A percentile compares a stretch with the other conserved stretches of the same genome.
Conservation (phyloP, 192 early-diverging fungal species). For the Cetraspora pellucida region DNA sequence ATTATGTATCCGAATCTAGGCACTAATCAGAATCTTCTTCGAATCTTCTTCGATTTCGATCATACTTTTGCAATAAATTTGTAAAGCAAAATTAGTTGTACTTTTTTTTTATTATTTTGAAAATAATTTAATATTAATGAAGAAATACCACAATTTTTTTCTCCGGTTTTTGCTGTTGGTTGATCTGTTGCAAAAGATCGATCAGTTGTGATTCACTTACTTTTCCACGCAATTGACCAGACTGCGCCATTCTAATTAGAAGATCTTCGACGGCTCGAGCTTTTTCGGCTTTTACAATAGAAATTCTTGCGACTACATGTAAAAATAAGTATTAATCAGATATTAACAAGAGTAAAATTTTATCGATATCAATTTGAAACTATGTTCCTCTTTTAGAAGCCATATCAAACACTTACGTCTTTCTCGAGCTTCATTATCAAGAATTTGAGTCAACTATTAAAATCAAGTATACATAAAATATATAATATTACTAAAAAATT, state of each 20-base stretch:
- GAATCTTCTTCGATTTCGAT: constrained; percentile 56
- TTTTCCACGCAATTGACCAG: constrained; percentile 78
- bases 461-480: not conserved
- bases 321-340: not conserved
- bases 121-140: not conserved
- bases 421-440: constrained; percentile 80
- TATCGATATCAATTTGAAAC: not conserved
- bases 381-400: not conserved
- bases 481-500: not conserved
- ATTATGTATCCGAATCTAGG: too few relatives aligned
- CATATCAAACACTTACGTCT: constrained; percentile 61
- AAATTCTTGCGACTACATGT: constrained; percentile 77
- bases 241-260: constrained; percentile 87
- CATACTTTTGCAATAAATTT: constrained; percentile 44
- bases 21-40: constrained; percentile 43
- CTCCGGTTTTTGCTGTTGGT: constrained; percentile 64
- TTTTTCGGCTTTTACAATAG: constrained; percentile 88
- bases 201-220: constrained; percentile 86
- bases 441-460: constrained; percentile 73
- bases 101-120: not conserved
- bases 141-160: constrained; percentile 78
- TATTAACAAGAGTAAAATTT: not conserved
- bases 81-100: not conserved
- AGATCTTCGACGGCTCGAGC: constrained; percentile 88
- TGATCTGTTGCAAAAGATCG: constrained; percentile 82